phyloP scores from a whole-genome alignment of 2,329 filamentous ascomycete species.

The Hypoxylon sp. region DNA sequence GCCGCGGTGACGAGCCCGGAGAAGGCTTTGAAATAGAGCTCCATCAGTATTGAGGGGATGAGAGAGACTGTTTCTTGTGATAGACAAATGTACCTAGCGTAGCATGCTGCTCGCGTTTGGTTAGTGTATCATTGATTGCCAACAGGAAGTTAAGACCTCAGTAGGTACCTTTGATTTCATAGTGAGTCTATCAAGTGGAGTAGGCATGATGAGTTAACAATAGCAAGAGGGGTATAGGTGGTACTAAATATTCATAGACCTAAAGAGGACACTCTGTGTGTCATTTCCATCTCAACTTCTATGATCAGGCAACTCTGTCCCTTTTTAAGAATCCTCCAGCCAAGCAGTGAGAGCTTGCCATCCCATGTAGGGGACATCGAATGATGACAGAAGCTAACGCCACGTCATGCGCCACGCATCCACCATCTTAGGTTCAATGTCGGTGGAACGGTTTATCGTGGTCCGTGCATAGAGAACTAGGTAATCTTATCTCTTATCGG shows the following conservation, averaged over 20 bases:
- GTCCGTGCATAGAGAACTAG: slow-evolving; percentile 26
- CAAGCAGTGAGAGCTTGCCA: slow-evolving; percentile 8
- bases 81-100: slow-evolving; percentile 70
- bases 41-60: slow-evolving; percentile 47
- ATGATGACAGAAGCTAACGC: slow-evolving; percentile 39
- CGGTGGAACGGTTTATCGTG: slow-evolving; percentile 22
- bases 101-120: slow-evolving; percentile 68
- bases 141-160: background rate
- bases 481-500: slow-evolving; percentile 33
- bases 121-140: slow-evolving; percentile 11
- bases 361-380: slow-evolving; percentile 1
- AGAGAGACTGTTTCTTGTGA: slow-evolving; percentile 10
- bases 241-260: slow-evolving; percentile 7
- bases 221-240: background rate
- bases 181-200: slow-evolving; percentile 73
- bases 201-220: slow-evolving; percentile 71
- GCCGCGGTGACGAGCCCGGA: slow-evolving; percentile 85
- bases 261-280: slow-evolving; percentile 19
- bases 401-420: slow-evolving; percentile 44
- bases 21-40: slow-evolving; percentile 72
- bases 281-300: slow-evolving; percentile 29
- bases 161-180: slow-evolving; percentile 79
- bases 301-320: slow-evolving; percentile 47
- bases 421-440: slow-evolving; percentile 5
- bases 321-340: slow-evolving; percentile 18